Evolutionary conservation across 179 eudicot genomes (phyloP).

Genomic region (Silene noctiflora): DNA sequence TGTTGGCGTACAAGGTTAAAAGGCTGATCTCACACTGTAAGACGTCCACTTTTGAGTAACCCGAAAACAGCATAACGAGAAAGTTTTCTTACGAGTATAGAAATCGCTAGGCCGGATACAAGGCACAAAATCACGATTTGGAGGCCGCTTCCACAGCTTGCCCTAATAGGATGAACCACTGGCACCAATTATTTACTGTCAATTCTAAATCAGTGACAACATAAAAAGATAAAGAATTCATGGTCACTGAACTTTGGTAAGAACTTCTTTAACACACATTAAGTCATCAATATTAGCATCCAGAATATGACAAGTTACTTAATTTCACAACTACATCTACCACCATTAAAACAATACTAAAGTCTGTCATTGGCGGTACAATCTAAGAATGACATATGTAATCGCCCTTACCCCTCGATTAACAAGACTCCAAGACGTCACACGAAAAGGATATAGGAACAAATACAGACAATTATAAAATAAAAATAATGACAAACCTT

Average conservation of each 20-base stretch:
- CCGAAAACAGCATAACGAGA: conserved; percentile 8
- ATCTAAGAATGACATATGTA: no score
- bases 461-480: neutral
- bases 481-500: conserved; percentile 45
- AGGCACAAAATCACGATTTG: conserved; percentile 66
- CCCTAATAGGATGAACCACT: conserved; percentile 39
- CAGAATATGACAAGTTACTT: neutral
- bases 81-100: conserved; percentile 47
- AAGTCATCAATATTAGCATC: neutral
- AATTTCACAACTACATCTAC: neutral
- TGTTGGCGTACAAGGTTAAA: neutral
- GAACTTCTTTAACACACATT: neutral
- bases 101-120: conserved; percentile 58
- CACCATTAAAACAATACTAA: neutral
- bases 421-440: neutral
- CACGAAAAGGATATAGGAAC: neutral
- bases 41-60: neutral
- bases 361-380: neutral
- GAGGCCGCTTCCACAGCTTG: conserved; percentile 86
- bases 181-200: conserved; percentile 66
- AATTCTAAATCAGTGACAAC: conserved; percentile 79
- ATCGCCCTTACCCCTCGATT: no score
- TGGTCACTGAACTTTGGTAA: conserved; percentile 17
- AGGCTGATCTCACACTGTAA: neutral
- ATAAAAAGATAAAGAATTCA: conserved; percentile 40